phyloP scores from a whole-genome alignment of 345 rosid species.

The Rhizophora apiculata region DNA sequence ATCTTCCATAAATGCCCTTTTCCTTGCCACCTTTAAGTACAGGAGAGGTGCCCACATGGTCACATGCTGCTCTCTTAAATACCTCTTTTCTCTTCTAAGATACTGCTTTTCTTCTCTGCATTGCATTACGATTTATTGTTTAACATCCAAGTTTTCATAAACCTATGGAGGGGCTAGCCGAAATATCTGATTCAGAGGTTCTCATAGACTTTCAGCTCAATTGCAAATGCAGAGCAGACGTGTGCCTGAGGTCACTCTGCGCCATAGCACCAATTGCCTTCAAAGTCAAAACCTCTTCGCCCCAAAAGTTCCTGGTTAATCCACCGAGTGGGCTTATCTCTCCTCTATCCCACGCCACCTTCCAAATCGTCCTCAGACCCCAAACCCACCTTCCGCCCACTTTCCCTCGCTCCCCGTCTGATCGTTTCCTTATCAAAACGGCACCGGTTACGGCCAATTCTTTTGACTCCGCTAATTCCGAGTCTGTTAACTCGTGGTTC shows the following conservation, averaged over 20 bases:
- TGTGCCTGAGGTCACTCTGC: conserved; percentile 44
- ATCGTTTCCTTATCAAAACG: conserved; percentile 52
- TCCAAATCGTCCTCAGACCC: conserved; percentile 57
- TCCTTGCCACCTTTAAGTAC: not conserved
- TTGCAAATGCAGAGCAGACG: conserved; percentile 48
- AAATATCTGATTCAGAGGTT: conserved; percentile 40
- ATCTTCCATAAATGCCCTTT: not conserved
- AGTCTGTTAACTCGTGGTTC: conserved; percentile 31
- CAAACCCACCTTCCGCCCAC: conserved; percentile 43
- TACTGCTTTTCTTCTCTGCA: no score
- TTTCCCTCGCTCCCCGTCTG: conserved; percentile 58
- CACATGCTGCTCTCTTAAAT: conserved; percentile 3
- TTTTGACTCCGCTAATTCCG: not conserved
- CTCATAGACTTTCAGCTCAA: conserved; percentile 44
- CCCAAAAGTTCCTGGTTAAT: conserved; percentile 55
- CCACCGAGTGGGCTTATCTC: conserved; percentile 51
- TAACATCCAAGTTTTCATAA: no score
- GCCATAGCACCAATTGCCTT: conserved; percentile 41
- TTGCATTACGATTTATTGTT: no score
- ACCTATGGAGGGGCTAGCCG: conserved; percentile 30
- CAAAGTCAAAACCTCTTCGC: conserved; percentile 64
- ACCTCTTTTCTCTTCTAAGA: no score
- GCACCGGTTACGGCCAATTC: conserved; percentile 14
- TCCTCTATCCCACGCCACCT: conserved; percentile 38
- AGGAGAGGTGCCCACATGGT: not conserved